phyloP scores from a whole-genome alignment of 768 basidiomycete genomes.

The Phlegmacium glaucopus region DNA sequence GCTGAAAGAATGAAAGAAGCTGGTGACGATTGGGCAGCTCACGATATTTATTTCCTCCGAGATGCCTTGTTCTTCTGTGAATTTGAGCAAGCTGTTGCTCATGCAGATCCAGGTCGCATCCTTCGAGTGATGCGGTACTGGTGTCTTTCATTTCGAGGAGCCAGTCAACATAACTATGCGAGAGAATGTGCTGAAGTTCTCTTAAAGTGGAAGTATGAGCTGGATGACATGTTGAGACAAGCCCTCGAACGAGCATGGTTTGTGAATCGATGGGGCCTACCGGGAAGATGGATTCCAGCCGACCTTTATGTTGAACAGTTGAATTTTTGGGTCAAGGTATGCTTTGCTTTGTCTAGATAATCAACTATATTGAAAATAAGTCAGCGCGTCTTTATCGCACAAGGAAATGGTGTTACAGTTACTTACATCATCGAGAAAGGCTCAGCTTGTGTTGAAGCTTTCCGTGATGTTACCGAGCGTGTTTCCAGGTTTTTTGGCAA shows the following conservation, averaged over 20 bases:
- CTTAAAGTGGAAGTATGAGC: constrained; percentile 18
- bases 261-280: constrained; percentile 22
- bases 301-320: constrained; percentile 30
- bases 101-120: constrained; percentile 28
- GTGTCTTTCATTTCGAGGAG: constrained; percentile 26
- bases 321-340: constrained; percentile 26
- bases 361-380: too few species aligned
- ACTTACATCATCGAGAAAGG: constrained; percentile 23
- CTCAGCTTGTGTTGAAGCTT: constrained; percentile 27
- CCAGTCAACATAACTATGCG: constrained; percentile 30
- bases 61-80: constrained; percentile 26
- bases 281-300: constrained; percentile 21
- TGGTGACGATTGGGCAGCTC: constrained; percentile 13
- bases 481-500: constrained; percentile 18
- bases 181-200: constrained; percentile 22
- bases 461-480: constrained; percentile 18
- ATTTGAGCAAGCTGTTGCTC: constrained; percentile 27
- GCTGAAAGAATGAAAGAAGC: constrained; percentile 5
- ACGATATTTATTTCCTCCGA: constrained; percentile 25
- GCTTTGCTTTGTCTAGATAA: too few species aligned
- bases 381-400: constrained; percentile 21
- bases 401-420: constrained; percentile 23
- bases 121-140: constrained; percentile 22
- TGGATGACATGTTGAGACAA: not conserved
- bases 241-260: constrained; percentile 25